Evolutionary conservation across 371 early-diverging fungal species (phyloP), one percentile per base, ranked within the genome.

Genomic region (Actinomortierella wolfii): DNA sequence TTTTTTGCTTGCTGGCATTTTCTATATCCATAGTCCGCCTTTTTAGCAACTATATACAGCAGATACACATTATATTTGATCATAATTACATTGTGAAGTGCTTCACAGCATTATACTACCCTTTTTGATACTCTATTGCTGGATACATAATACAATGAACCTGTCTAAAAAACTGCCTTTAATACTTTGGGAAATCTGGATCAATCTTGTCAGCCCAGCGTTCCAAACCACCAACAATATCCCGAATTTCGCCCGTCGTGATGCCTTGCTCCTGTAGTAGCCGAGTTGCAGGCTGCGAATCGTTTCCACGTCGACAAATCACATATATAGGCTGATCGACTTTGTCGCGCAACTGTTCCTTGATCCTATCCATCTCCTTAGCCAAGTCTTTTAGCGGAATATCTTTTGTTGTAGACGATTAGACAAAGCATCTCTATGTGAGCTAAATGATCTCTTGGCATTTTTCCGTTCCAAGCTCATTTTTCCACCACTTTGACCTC

Each of bases 241-340:
- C 96, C 46, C 81, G 84, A 45, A 83, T 80, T 24, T 76, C 68
- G 11, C 74, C 68, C 15, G 68, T 48, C 1, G 70, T 59, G 21
- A 87, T 76, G 3, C 87, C 86, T 58, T 74, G 64, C 41, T 85
- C 73, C 60, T 84, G 78, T 51, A 93, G 75, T 52, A 84, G 78
- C 57, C 79, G 79, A 89, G 76, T 94, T 1, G 97, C 97, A 34
- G 89, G 76, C 71, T 97, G 95, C 9, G 94, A 93, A 67, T 94
- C 89, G 68, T 96, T 96, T 9, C 98, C 97, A 28, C 89, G 78
- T 42, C 97, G 88, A 68, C 98, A 98, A n/a, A 97, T 68, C 0
- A 92, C 85, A 67, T 86, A 94, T 15, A 97, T 61, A 5, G 84
- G 68, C 39, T 74, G 67, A 29, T 70, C 68, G 28, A 86, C 67